phyloP scores from a whole-genome alignment of 768 basidiomycete species.

The Russula vinacea region DNA sequence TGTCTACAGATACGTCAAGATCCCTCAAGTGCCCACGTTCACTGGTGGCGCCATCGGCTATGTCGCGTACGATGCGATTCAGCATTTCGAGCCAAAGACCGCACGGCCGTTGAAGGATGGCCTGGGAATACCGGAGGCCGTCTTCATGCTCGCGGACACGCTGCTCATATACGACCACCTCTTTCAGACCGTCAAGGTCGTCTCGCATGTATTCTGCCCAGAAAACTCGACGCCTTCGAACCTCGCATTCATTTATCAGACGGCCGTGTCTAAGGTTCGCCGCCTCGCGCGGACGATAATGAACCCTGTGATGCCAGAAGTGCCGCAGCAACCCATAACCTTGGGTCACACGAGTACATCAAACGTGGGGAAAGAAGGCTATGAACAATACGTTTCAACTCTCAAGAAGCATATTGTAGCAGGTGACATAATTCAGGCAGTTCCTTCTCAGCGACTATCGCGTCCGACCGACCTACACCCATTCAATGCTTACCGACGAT shows the following conservation, averaged over 20 bases:
- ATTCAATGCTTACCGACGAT: constrained; percentile 93
- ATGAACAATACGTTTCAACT: constrained; percentile 84
- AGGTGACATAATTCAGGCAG: constrained; percentile 98
- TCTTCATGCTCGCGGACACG: constrained; percentile 96
- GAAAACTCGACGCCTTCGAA: constrained; percentile 61
- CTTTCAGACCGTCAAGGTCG: constrained; percentile 90
- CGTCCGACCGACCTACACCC: constrained; percentile 87
- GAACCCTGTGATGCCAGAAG: constrained; percentile 53
- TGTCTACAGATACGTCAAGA: constrained; percentile 83
- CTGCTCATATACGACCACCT: constrained; percentile 96
- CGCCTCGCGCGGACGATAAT: constrained; percentile 72
- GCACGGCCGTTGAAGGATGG: constrained; percentile 70
- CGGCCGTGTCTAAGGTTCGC: constrained; percentile 78
- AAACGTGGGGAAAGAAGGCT: constrained; percentile 92
- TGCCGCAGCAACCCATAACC: constrained; percentile 59
- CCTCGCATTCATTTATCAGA: constrained; percentile 82
- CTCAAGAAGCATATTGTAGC: constrained; percentile 93
- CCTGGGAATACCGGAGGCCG: constrained; percentile 86
- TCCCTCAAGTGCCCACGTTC: constrained; percentile 90
- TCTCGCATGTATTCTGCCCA: constrained; percentile 92
- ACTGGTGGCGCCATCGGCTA: constrained; percentile 98
- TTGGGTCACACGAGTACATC: constrained; percentile 70
- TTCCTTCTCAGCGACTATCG: constrained; percentile 88
- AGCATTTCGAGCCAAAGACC: constrained; percentile 95
- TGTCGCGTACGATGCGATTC: constrained; percentile 94